These are phyloP conservation scores for Gamsiella multidivaricata DNA, from an alignment of 192 early-diverging fungal genomes.

Conservation along the genomic window DNA sequence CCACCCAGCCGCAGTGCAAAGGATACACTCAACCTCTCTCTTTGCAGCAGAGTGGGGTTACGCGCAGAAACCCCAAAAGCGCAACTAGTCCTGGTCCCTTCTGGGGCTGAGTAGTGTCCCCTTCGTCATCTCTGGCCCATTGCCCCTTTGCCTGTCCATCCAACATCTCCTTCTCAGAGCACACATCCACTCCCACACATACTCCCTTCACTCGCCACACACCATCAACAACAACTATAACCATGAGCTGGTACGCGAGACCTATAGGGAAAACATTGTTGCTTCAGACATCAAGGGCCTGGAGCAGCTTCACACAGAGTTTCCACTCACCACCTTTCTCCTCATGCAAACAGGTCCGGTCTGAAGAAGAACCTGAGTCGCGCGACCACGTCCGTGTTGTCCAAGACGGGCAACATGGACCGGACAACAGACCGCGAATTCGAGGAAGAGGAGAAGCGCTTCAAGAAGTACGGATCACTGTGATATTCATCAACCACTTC, in stretches of 20 bases:
- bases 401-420: constrained; percentile 76
- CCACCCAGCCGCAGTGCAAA: no score
- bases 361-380: constrained; percentile 86
- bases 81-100: no score
- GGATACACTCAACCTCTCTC: no score
- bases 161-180: background rate
- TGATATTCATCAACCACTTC: background rate
- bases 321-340: background rate
- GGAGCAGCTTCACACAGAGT: background rate
- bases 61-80: no score
- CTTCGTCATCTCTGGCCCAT: background rate
- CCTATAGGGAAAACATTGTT: background rate
- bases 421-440: constrained; percentile 84
- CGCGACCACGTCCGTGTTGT: constrained; percentile 72
- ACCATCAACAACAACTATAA: background rate
- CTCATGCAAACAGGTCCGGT: constrained; percentile 75
- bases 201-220: background rate
- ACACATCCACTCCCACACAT: background rate
- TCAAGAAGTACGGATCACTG: constrained; percentile 64
- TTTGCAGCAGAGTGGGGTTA: no score
- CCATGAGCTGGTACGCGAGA: constrained; percentile 3
- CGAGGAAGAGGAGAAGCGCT: constrained; percentile 84
- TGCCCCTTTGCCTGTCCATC: background rate
- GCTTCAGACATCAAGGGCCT: background rate
- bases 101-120: no score